Percentiles rank a stretch among this genome's conserved stretches.
Conservation (phyloP, 2,329 filamentous ascomycete species). For the Tolypocladium amazonense region DNA sequence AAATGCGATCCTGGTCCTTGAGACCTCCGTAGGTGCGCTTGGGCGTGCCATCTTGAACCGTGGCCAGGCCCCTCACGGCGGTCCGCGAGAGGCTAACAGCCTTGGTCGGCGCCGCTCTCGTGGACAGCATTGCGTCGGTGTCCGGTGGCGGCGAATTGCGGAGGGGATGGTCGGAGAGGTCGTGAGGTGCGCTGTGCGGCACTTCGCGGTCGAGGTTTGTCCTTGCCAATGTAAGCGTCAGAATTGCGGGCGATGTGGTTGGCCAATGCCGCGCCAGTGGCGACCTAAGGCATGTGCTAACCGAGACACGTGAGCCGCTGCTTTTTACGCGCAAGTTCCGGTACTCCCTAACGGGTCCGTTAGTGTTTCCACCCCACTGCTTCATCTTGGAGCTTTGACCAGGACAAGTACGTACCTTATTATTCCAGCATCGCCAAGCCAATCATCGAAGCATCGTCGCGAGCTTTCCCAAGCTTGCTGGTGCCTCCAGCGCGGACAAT, state of each 20-base stretch:
- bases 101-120: constrained; percentile 28
- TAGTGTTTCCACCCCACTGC: background rate
- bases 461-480: background rate
- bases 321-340: accelerated
- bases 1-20: constrained; percentile 95
- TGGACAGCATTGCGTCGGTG: constrained; percentile 32
- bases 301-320: constrained; percentile 9
- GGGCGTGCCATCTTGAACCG: constrained; percentile 62
- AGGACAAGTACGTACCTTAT: background rate
- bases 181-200: constrained; percentile 19
- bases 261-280: constrained; percentile 21
- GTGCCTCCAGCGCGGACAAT: background rate
- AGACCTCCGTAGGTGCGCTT: constrained; percentile 75
- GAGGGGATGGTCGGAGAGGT: constrained; percentile 14
- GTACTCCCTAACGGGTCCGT: background rate
- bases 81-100: constrained; percentile 30
- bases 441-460: background rate
- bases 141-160: constrained; percentile 13
- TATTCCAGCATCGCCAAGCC: too few species aligned
- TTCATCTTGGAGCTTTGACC: background rate
- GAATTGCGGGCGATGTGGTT: constrained; percentile 29
- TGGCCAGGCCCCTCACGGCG: constrained; percentile 61
- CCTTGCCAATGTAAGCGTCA: constrained; percentile 18
- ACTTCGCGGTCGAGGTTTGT: constrained; percentile 21
- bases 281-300: constrained; percentile 21